phyloP scores from a whole-genome alignment of 129 eudicot species.

The Tanacetum coccineum region DNA sequence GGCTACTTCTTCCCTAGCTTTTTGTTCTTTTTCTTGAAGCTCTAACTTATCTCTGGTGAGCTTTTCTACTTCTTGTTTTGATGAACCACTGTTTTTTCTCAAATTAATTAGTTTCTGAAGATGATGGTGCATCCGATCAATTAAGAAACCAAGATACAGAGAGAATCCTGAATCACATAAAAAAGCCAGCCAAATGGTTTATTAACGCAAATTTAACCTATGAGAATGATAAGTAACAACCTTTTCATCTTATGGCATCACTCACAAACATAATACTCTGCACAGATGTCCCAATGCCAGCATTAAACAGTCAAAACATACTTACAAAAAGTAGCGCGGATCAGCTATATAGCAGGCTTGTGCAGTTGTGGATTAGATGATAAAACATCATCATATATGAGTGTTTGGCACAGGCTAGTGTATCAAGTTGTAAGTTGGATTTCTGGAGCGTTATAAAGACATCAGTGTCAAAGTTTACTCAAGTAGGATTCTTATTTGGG shows the following conservation, averaged over 20 bases:
- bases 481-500: too few relatives aligned
- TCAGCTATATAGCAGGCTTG: too few relatives aligned
- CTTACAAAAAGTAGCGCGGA: too few relatives aligned
- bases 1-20: slow-evolving; percentile 53
- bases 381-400: too few relatives aligned
- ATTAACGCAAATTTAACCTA: background rate
- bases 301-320: background rate
- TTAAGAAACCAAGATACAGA: slow-evolving; percentile 79
- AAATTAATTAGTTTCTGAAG: slow-evolving; percentile 51
- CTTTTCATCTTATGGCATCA: too few relatives aligned
- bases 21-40: slow-evolving; percentile 69
- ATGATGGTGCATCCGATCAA: slow-evolving; percentile 91
- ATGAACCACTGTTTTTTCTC: slow-evolving; percentile 52
- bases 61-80: slow-evolving; percentile 66
- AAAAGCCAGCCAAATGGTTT: slow-evolving; percentile 12
- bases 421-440: too few relatives aligned
- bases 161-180: slow-evolving; percentile 61
- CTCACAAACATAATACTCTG: background rate
- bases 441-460: too few relatives aligned
- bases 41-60: slow-evolving; percentile 69
- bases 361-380: too few relatives aligned
- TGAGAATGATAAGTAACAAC: background rate
- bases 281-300: background rate
- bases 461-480: too few relatives aligned
- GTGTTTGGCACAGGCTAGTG: too few relatives aligned